A percentile compares a stretch with the other conserved stretches of the same genome.
These are phyloP conservation scores for Xylaria sp. DNA, from an alignment of 495 filamentous ascomycete genomes.

Conservation along the genomic window DNA sequence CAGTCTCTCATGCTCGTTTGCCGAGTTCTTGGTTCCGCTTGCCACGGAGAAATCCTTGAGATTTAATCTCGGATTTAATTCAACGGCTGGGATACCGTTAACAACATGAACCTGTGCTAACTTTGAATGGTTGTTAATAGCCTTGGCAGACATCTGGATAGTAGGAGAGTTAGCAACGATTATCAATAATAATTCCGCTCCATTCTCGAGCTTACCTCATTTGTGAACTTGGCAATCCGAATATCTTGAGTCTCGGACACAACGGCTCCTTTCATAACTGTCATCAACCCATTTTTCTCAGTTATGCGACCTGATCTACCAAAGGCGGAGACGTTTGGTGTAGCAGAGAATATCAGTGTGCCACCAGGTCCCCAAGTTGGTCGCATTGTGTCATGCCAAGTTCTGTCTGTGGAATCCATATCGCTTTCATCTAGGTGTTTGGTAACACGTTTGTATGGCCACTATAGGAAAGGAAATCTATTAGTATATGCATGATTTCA, in stretches of 20 bases:
- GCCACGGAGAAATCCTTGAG: conserved; percentile 41
- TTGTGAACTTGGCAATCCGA: conserved; percentile 59
- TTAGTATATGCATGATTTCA: conserved; percentile 39
- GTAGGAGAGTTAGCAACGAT: conserved; percentile 23
- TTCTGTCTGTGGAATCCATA: conserved; percentile 63
- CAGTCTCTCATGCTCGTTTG: conserved; percentile 62
- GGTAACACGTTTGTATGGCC: conserved; percentile 80
- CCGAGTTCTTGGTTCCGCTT: conserved; percentile 34
- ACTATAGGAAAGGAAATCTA: conserved; percentile 67
- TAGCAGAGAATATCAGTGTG: conserved; percentile 67
- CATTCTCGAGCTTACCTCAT: conserved; percentile 49
- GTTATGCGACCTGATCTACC: conserved; percentile 37
- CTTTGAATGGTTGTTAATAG: conserved; percentile 35
- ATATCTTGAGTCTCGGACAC: conserved; percentile 55
- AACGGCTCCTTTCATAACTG: conserved; percentile 38
- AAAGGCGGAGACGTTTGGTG: conserved; percentile 43
- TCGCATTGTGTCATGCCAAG: conserved; percentile 70
- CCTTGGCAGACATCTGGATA: conserved; percentile 38
- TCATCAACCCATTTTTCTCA: conserved; percentile 42
- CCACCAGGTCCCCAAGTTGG: conserved; percentile 82
- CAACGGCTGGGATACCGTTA: conserved; percentile 56
- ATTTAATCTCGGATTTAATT: conserved; percentile 36
- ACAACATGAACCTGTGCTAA: conserved; percentile 35
- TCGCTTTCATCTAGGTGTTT: conserved; percentile 67
- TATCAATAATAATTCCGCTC: conserved; percentile 1